Percentiles rank a stretch among this genome's conserved stretches.
phyloP scores from a whole-genome alignment of 2,329 filamentous ascomycete genomes.

The Clonostachys solani region DNA sequence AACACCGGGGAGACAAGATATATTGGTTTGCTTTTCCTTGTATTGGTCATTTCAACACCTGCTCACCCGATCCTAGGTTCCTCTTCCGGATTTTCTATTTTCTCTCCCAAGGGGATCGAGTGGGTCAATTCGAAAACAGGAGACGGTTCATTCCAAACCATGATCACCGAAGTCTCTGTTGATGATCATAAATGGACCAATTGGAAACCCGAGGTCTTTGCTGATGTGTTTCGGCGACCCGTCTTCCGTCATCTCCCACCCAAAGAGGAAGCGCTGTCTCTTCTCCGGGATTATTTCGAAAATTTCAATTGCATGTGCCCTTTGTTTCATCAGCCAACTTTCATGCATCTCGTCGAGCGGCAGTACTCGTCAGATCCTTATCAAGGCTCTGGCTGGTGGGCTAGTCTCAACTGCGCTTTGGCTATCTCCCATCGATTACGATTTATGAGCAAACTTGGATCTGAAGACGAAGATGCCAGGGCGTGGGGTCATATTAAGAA shows the following conservation, averaged over 20 bases:
- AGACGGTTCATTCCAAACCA: constrained; percentile 89
- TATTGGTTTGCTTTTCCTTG: constrained; percentile 62
- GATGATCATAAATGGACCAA: constrained; percentile 95
- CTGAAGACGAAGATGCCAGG: constrained; percentile 87
- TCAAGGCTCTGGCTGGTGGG: constrained; percentile 97
- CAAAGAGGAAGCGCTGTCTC: constrained; percentile 80
- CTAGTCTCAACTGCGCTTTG: constrained; percentile 86
- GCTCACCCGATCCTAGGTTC: constrained; percentile 58
- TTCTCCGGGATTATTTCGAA: constrained; percentile 92
- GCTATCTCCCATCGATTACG: constrained; percentile 91
- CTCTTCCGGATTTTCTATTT: constrained; percentile 97
- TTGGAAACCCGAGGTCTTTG: constrained; percentile 97
- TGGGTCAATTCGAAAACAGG: constrained; percentile 99
- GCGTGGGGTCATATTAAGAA: constrained; percentile 97
- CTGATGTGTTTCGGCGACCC: constrained; percentile 81
- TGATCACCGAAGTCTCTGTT: constrained; percentile 87
- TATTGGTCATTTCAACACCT: not conserved
- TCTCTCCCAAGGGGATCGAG: constrained; percentile 95
- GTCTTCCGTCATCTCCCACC: constrained; percentile 80
- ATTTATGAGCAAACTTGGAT: constrained; percentile 91
- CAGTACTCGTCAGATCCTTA: constrained; percentile 94
- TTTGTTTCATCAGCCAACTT: constrained; percentile 94
- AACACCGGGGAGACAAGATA: constrained; percentile 93
- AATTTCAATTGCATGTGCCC: constrained; percentile 99
- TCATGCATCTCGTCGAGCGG: constrained; percentile 93